These are phyloP conservation scores for Stemphylium lycopersici DNA, from an alignment of 2,329 filamentous ascomycete genomes.

Conservation along the genomic window DNA sequence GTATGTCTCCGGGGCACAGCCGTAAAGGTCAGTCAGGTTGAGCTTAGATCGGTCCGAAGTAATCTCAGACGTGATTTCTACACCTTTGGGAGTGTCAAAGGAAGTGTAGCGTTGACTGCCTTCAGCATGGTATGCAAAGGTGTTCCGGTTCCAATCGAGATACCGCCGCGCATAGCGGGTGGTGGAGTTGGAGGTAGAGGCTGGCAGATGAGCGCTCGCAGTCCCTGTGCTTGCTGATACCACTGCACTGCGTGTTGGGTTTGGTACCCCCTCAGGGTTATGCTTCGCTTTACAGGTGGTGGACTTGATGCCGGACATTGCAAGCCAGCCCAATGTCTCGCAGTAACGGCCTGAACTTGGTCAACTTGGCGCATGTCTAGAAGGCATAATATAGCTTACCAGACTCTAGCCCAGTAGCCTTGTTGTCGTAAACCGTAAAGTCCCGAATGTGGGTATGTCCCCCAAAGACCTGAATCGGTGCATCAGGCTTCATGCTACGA, in stretches of 20 bases:
- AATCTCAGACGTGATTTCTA: conserved; percentile 57
- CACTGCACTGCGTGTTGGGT: conserved; percentile 49
- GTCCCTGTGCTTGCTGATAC: conserved; percentile 37
- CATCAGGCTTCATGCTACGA: conserved; percentile 60
- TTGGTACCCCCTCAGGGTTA: conserved; percentile 51
- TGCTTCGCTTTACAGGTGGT: conserved; percentile 52
- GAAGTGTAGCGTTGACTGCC: conserved; percentile 52
- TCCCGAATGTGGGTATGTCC: conserved; percentile 70
- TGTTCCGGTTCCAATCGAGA: conserved; percentile 71
- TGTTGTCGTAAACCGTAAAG: conserved; percentile 67
- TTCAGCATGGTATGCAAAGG: conserved; percentile 68
- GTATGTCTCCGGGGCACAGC: conserved; percentile 66
- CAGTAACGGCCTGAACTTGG: conserved; percentile 61
- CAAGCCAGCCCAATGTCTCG: conserved; percentile 71
- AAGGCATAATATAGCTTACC: conserved; percentile 36
- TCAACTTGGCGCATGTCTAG: not conserved
- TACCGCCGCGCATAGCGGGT: conserved; percentile 65
- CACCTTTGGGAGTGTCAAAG: conserved; percentile 59
- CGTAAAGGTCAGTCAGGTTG: conserved; percentile 63
- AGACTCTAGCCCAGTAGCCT: conserved; percentile 66
- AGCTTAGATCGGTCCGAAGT: conserved; percentile 58
- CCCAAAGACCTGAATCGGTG: conserved; percentile 69
- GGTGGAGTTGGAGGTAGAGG: conserved; percentile 41
- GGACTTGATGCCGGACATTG: conserved; percentile 65
- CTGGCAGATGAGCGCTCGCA: conserved; percentile 40